A percentile compares a stretch with the other conserved stretches of the same genome.
Evolutionary conservation across 768 basidiomycete species (phyloP).

Genomic region (Coprinopsis marcescibilis): DNA sequence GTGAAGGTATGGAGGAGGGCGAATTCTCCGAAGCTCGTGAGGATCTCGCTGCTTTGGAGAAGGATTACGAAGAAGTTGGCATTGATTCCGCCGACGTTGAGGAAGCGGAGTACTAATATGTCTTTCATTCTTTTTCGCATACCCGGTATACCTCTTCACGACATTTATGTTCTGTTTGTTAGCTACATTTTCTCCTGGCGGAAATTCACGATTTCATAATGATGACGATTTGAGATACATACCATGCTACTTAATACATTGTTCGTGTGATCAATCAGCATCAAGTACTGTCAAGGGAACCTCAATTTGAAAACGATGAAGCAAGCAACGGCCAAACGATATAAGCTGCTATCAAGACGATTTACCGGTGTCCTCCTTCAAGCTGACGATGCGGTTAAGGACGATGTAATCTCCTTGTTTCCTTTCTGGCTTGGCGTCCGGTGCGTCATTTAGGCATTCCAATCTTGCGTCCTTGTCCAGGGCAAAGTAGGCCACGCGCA

Average conservation of each 20-base stretch:
- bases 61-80: slow-evolving; percentile 86
- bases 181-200: slow-evolving; percentile 8
- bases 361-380: slow-evolving; percentile 95
- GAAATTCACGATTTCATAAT: slow-evolving; percentile 10
- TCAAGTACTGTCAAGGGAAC: not conserved
- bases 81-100: slow-evolving; percentile 46
- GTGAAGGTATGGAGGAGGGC: slow-evolving; percentile 99
- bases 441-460: slow-evolving; percentile 54
- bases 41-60: slow-evolving; percentile 99
- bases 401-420: slow-evolving; percentile 75
- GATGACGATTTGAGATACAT: slow-evolving; percentile 3
- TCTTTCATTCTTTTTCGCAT: slow-evolving; percentile 1
- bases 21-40: slow-evolving; percentile 99
- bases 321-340: not conserved
- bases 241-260: not conserved
- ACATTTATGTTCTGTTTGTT: slow-evolving; percentile 5
- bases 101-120: slow-evolving; percentile 46
- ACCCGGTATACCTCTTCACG: slow-evolving; percentile 2
- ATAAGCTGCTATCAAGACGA: slow-evolving; percentile 18
- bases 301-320: not conserved
- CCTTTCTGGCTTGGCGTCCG: slow-evolving; percentile 32
- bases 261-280: not conserved
- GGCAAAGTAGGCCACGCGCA: slow-evolving; percentile 92
- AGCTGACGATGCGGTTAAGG: slow-evolving; percentile 85
- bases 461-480: slow-evolving; percentile 82